Evolutionary conservation across 208 protist species (phyloP).

Genomic region (Histomonas meleagridis): DNA sequence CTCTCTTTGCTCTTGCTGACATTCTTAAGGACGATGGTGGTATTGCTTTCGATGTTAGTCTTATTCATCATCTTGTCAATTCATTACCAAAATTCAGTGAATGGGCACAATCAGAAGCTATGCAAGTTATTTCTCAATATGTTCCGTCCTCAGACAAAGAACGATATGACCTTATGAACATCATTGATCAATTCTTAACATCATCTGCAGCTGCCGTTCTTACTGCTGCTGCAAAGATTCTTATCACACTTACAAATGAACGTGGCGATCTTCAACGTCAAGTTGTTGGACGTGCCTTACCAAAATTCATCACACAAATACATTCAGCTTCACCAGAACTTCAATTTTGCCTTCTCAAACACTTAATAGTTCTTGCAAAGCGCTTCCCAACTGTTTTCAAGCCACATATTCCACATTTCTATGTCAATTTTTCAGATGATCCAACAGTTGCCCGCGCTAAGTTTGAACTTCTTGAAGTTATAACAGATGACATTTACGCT

Average conservation of each 20-base stretch:
- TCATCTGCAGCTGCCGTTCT: neutral
- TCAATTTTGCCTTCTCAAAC: neutral
- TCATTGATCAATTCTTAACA: neutral
- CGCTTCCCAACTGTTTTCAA: neutral
- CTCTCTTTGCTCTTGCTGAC: neutral
- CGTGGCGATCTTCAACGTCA: neutral
- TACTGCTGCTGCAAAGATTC: neutral
- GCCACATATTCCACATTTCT: neutral
- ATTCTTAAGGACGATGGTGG: constrained; percentile 29
- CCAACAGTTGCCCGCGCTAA: neutral
- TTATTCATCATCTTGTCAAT: constrained; percentile 35
- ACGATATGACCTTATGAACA: constrained; percentile 32
- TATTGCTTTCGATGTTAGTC: neutral
- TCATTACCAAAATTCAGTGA: constrained; percentile 18
- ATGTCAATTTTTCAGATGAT: neutral
- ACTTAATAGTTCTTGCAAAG: neutral
- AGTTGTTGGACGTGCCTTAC: neutral
- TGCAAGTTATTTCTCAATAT: constrained; percentile 15
- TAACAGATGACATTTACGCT: neutral
- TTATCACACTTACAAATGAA: neutral
- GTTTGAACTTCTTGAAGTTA: constrained; percentile 17
- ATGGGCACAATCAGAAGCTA: constrained; percentile 1
- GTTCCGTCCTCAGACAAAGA: neutral
- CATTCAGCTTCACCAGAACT: neutral
- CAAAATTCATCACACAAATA: constrained; percentile 3